Percentiles rank a stretch among this genome's conserved stretches.
Evolutionary conservation across 495 filamentous ascomycete genomes (phyloP).

Genomic region (Hyaloscypha bicolor): DNA sequence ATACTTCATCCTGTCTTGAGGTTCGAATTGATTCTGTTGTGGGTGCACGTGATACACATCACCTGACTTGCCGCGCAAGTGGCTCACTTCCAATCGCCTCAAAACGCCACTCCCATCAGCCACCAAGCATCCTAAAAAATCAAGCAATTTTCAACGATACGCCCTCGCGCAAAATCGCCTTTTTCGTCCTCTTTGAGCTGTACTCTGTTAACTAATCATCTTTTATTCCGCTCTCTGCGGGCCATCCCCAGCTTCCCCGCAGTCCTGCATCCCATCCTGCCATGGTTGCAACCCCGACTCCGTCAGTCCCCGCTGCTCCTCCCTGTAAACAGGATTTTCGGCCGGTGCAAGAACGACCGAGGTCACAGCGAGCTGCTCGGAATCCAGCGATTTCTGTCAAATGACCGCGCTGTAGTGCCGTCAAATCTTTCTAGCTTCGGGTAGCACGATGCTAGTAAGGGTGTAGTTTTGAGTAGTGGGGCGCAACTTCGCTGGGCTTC

Average conservation of each 20-base stretch:
- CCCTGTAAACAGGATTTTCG: not conserved
- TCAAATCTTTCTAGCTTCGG: not conserved
- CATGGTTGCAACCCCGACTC: not conserved
- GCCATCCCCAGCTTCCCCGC: conserved; percentile 11
- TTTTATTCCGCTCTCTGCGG: not conserved
- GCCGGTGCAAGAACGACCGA: not conserved
- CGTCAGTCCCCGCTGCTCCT: conserved; percentile 12
- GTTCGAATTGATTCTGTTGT: no score
- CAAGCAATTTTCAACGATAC: not conserved
- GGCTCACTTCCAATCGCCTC: no score
- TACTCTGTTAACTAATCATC: not conserved
- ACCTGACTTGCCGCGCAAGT: no score
- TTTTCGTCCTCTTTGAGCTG: not conserved
- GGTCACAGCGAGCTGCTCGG: not conserved
- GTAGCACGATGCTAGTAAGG: not conserved
- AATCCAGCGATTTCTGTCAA: not conserved
- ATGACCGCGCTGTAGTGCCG: not conserved
- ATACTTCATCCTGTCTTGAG: no score
- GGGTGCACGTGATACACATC: no score
- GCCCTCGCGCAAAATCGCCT: not conserved
- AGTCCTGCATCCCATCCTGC: not conserved
- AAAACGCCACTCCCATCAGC: no score
- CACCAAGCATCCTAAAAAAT: not conserved
- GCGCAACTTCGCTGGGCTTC: not conserved
- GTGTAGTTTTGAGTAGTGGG: not conserved